Conservation (phyloP, 2,329 filamentous ascomycete genomes). For the Helotiales sp. region DNA sequence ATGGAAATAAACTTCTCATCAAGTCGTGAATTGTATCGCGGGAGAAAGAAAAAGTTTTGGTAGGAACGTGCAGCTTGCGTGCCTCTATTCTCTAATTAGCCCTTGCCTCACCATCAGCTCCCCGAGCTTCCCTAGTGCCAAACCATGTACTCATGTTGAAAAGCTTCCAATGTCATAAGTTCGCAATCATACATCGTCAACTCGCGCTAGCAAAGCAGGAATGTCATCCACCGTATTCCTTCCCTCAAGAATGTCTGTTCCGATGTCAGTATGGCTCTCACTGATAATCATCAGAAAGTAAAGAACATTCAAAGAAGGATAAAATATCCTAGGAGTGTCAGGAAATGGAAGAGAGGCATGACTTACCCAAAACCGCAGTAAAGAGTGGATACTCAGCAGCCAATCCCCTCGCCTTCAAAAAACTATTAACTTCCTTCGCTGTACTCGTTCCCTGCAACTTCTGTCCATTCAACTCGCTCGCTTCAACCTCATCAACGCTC, state of each 20-base stretch:
- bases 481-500: constrained; percentile 83
- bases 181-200: constrained; percentile 11
- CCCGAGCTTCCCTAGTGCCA: no score
- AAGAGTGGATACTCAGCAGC: constrained; percentile 90
- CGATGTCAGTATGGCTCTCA: constrained; percentile 13
- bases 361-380: constrained; percentile 70
- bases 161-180: neutral
- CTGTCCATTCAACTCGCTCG: constrained; percentile 89
- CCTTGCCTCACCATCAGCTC: neutral
- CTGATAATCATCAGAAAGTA: neutral
- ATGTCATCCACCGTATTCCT: constrained; percentile 78
- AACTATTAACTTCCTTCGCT: constrained; percentile 86
- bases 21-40: no score
- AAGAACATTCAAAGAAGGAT: no score
- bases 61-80: neutral
- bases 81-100: neutral
- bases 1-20: no score
- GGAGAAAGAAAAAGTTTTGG: no score
- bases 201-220: constrained; percentile 53
- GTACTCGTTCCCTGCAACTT: constrained; percentile 94
- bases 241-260: constrained; percentile 66
- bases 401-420: constrained; percentile 74
- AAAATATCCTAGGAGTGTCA: neutral
- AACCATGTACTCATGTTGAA: neutral
- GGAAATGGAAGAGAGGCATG: neutral